Percentiles rank a stretch among this genome's conserved stretches.
Evolutionary conservation across 2,329 filamentous ascomycete genomes (phyloP).

Genomic region (Claviceps capensis): DNA sequence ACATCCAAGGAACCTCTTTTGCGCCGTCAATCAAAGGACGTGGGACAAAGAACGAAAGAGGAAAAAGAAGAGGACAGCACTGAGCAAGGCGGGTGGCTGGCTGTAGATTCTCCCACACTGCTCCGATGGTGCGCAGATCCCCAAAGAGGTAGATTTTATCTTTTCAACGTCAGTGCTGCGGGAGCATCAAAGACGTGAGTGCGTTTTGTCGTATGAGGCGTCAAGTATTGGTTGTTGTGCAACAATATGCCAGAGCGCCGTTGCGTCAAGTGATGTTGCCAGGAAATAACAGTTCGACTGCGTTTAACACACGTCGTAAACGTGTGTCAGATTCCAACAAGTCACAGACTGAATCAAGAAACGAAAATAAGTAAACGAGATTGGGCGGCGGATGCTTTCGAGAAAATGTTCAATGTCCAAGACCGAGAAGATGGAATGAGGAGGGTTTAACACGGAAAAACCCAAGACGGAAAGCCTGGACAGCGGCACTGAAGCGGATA

Average conservation of each 20-base stretch:
- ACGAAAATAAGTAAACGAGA: background rate
- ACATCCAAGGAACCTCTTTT: background rate
- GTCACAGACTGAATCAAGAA: background rate
- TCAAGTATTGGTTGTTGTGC: too few relatives aligned
- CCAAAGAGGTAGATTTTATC: too few relatives aligned
- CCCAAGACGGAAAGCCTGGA: background rate
- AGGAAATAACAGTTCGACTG: too few relatives aligned
- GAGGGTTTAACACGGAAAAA: background rate
- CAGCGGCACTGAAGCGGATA: constrained; percentile 2
- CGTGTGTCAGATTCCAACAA: background rate
- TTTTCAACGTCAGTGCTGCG: too few relatives aligned
- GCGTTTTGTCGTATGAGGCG: too few relatives aligned
- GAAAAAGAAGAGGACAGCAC: background rate
- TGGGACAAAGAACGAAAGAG: background rate
- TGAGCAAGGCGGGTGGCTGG: background rate
- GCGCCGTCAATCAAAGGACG: background rate
- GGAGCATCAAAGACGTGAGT: too few relatives aligned
- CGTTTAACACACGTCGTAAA: too few relatives aligned
- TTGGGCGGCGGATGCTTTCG: background rate
- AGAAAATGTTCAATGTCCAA: background rate
- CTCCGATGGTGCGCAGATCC: background rate
- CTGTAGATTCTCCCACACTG: background rate
- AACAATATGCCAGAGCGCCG: too few relatives aligned
- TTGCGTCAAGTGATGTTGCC: too few relatives aligned
- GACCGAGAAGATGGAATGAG: background rate